Conservation (phyloP, 768 basidiomycete species). For the Suillus hirtellus region DNA sequence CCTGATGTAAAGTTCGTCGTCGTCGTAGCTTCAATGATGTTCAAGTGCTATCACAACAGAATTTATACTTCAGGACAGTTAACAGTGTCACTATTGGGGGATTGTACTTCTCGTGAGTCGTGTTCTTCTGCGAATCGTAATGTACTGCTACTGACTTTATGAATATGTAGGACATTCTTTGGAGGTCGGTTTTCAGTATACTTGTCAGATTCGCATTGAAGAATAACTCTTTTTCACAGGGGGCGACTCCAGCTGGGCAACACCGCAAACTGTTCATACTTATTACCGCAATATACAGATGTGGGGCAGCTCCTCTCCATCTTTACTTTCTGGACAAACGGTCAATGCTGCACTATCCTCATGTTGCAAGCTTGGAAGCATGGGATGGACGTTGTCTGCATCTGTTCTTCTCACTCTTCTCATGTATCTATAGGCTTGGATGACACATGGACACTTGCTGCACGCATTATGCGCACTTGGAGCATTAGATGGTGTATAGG, state of each 20-base stretch:
- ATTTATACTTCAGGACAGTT: constrained; percentile 63
- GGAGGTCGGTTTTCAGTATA: constrained; percentile 48
- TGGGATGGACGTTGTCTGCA: constrained; percentile 1
- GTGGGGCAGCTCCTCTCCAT: constrained; percentile 55
- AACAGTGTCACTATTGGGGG: constrained; percentile 59
- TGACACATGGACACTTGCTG: background rate
- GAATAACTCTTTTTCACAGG: constrained; percentile 36
- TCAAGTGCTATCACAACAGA: constrained; percentile 55
- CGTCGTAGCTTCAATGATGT: constrained; percentile 64
- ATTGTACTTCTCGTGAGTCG: constrained; percentile 73
- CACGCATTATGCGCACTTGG: background rate
- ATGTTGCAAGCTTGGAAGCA: background rate
- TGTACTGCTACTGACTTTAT: constrained; percentile 9
- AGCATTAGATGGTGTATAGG: background rate
- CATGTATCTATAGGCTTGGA: background rate
- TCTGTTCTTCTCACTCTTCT: constrained; percentile 1
- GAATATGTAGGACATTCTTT: constrained; percentile 66
- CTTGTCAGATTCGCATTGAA: constrained; percentile 15
- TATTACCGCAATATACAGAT: constrained; percentile 77
- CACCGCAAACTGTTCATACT: constrained; percentile 62
- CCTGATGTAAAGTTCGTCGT: background rate
- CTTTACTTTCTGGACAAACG: constrained; percentile 36
- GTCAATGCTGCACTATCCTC: constrained; percentile 19
- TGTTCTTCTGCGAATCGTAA: constrained; percentile 6
- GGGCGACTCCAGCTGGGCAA: constrained; percentile 70